These are phyloP conservation scores for Parmelia sp. DNA, from an alignment of 495 filamentous ascomycete genomes.

Conservation along the genomic window DNA sequence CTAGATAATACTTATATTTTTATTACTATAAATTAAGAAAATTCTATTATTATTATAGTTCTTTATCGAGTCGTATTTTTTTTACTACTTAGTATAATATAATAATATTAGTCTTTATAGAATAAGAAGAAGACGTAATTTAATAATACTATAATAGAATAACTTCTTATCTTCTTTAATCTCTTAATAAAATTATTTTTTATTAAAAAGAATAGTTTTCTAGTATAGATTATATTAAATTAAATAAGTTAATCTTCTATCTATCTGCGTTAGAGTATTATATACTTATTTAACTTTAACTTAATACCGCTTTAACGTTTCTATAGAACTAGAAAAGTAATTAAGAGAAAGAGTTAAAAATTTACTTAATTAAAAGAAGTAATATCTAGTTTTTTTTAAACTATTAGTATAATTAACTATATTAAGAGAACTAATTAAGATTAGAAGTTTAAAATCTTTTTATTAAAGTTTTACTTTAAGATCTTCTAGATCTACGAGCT, in stretches of 20 bases:
- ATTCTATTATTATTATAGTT: neutral
- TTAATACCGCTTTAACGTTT: neutral
- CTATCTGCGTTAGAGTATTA: neutral
- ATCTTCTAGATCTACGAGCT: neutral
- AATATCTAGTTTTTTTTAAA: slow-evolving; percentile 12
- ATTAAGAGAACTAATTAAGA: slow-evolving; percentile 3
- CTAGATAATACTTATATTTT: neutral
- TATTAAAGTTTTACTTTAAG: slow-evolving; percentile 5
- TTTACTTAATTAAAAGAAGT: neutral
- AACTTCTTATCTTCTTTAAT: neutral
- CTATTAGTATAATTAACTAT: slow-evolving; percentile 5
- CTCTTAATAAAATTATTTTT: neutral
- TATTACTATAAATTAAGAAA: neutral
- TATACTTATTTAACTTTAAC: neutral
- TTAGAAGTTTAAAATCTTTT: slow-evolving; percentile 7
- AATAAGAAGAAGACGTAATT: neutral
- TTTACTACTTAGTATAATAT: neutral
- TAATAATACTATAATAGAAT: neutral
- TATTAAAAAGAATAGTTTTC: neutral
- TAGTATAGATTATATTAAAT: neutral
- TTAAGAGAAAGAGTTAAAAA: neutral
- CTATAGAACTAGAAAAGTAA: neutral
- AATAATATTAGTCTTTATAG: neutral
- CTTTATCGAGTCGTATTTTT: slow-evolving; percentile 1
- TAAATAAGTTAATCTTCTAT: neutral